Evolutionary conservation across 208 protist species (phyloP), one percentile per base, ranked within the genome.

Genomic region (Leishmania mexicana): DNA sequence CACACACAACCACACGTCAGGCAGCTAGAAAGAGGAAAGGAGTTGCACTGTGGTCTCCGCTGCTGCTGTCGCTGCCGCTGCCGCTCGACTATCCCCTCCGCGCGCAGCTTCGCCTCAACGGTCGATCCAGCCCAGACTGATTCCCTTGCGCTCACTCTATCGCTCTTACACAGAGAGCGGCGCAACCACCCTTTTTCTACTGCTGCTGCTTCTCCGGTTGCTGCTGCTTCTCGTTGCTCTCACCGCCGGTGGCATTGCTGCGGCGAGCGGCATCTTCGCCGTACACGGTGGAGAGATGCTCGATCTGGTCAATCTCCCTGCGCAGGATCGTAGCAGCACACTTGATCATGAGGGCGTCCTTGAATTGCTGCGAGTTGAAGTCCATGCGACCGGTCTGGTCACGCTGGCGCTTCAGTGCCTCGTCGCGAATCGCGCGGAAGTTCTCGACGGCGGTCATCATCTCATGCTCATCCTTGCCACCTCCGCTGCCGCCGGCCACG

Each of bases 311-410:
- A 35, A 95, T 28, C 45, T 94, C 83, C 77, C 91, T 89, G 35
- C 87, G 87, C 65, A 97, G 85, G 3, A 95, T 84, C 2, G 80
- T 83, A 0, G 85, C 83, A 31, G 90, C 85, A 60, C 89, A 94
- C 86, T 97, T 97, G 74, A 95, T 96, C 92, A 95, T 96, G 38
- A 97, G 89, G 8, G 92, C 91, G 75, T 97, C 92, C 87, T 94
- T 96, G 83, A 95, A 90, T 68, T 85, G 88, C 82, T 94, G 85
- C 13, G 88, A 93, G 83, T 89, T 90, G 82, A 94, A 91, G 86
- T 97, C 90, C 75, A 94, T 89, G 24, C 91, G 87, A 68, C 79
- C 87, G 38, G 83, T 79, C 75, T 83, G 81, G 80, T 88, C 86
- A 38, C 81, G 84, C 80, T 93, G 86, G 13, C 85, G 83, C 81